These are phyloP conservation scores for Diaporthe humulicola DNA, from an alignment of 2,329 filamentous ascomycete genomes.

Conservation along the genomic window DNA sequence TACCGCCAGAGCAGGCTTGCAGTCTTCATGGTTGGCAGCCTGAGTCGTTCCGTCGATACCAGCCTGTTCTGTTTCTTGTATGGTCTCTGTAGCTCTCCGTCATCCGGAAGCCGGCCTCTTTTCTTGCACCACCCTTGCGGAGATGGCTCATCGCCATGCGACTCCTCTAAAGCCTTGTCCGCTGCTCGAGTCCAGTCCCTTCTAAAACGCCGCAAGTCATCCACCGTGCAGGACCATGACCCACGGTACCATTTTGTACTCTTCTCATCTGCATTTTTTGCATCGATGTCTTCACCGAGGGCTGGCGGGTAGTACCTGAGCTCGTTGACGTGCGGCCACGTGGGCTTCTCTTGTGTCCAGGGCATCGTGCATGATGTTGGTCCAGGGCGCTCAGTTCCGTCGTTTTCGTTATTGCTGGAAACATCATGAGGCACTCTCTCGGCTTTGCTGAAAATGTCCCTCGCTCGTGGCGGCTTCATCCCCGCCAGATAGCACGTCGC, in stretches of 20 bases:
- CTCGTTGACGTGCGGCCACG: conserved; percentile 57
- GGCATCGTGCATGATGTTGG: conserved; percentile 23
- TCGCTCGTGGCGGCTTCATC: conserved; percentile 40
- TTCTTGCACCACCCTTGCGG: conserved; percentile 21
- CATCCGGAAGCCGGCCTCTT: background rate
- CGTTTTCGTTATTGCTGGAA: conserved; percentile 48
- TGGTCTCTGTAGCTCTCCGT: background rate
- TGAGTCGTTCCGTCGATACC: background rate
- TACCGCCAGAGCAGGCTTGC: conserved; percentile 50
- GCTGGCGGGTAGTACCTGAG: conserved; percentile 54
- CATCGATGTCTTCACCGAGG: conserved; percentile 47
- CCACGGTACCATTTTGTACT: background rate
- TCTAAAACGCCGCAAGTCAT: conserved; percentile 55
- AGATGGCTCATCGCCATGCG: conserved; percentile 38
- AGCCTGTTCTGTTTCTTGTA: conserved; percentile 31
- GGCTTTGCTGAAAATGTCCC: conserved; percentile 31
- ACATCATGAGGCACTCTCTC: background rate
- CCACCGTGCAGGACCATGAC: conserved; percentile 53
- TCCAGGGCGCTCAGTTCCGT: background rate
- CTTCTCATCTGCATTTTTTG: conserved; percentile 41
- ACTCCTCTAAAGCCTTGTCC: conserved; percentile 44
- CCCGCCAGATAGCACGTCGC: conserved; percentile 32
- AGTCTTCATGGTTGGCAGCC: conserved; percentile 44
- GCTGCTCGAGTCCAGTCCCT: conserved; percentile 51
- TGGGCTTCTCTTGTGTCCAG: conserved; percentile 47